Evolutionary conservation across 345 rosid genomes (phyloP).

Genomic region (Populus ilicifolia): DNA sequence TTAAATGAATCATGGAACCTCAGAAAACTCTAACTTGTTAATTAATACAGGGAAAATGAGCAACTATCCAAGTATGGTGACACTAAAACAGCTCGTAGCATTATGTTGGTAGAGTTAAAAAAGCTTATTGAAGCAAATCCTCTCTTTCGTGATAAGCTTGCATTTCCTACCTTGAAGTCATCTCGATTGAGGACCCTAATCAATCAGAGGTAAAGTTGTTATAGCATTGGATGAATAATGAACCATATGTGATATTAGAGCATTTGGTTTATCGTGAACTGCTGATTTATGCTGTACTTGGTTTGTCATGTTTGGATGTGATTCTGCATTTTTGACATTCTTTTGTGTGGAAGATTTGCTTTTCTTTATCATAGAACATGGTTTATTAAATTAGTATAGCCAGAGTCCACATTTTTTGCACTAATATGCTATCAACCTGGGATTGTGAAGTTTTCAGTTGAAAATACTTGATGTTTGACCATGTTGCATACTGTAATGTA

Average conservation of each 20-base stretch:
- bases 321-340: neutral
- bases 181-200: constrained; percentile 69
- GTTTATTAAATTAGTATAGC: neutral
- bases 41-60: constrained; percentile 56
- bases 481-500: neutral
- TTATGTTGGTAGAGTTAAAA: constrained; percentile 65
- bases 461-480: neutral
- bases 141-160: constrained; percentile 66
- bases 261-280: neutral
- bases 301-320: constrained; percentile 4
- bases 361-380: neutral
- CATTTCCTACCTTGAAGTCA: constrained; percentile 58
- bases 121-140: constrained; percentile 78
- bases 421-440: neutral
- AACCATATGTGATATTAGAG: neutral
- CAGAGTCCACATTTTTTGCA: neutral
- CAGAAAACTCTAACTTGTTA: neutral
- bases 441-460: neutral
- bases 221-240: neutral
- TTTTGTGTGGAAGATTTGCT: neutral
- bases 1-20: constrained; percentile 2
- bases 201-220: constrained; percentile 56
- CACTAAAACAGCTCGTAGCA: constrained; percentile 60
- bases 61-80: constrained; percentile 73
- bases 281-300: neutral